Evolutionary conservation across 306 rosid genomes (phyloP).

Genomic region (Lathyrus aphaca): DNA sequence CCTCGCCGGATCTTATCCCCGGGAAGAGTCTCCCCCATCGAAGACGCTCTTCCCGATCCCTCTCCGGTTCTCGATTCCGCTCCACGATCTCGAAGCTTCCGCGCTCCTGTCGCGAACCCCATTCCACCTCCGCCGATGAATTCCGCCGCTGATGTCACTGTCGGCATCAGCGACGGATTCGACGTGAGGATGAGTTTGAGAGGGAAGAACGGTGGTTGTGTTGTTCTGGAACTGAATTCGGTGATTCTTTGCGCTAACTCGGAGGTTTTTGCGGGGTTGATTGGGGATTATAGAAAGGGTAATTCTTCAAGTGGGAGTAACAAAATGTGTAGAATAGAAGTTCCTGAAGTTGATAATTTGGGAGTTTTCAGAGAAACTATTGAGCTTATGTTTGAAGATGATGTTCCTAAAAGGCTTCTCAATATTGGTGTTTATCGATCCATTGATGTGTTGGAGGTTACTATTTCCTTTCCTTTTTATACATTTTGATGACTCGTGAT

Average conservation of each 20-base stretch:
- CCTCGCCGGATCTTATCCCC: conserved; percentile 94
- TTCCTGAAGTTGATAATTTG: conserved; percentile 84
- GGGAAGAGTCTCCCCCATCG: conserved; percentile 88
- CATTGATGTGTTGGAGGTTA: conserved; percentile 87
- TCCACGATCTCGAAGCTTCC: conserved; percentile 60
- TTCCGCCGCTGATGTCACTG: neutral
- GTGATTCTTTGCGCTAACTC: conserved; percentile 72
- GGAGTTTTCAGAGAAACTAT: conserved; percentile 68
- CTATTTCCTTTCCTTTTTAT: conserved; percentile 6
- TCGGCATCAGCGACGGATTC: conserved; percentile 38
- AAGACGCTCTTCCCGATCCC: conserved; percentile 34
- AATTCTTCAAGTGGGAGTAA: conserved; percentile 44
- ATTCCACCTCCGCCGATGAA: conserved; percentile 31
- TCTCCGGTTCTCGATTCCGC: conserved; percentile 42
- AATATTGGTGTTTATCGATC: conserved; percentile 73
- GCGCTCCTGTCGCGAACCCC: conserved; percentile 40
- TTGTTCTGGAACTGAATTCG: conserved; percentile 82
- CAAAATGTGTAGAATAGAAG: conserved; percentile 79
- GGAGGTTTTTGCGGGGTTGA: conserved; percentile 71
- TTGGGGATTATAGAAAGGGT: conserved; percentile 47
- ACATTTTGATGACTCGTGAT: neutral
- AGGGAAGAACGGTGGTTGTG: conserved; percentile 72
- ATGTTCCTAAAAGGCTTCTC: conserved; percentile 56
- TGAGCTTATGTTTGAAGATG: conserved; percentile 89
- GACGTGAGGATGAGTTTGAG: conserved; percentile 88